Base-by-base conservation (phyloP, 2,329 filamentous ascomycete genomes). In the Pseudogymnoascus sp. region DNA sequence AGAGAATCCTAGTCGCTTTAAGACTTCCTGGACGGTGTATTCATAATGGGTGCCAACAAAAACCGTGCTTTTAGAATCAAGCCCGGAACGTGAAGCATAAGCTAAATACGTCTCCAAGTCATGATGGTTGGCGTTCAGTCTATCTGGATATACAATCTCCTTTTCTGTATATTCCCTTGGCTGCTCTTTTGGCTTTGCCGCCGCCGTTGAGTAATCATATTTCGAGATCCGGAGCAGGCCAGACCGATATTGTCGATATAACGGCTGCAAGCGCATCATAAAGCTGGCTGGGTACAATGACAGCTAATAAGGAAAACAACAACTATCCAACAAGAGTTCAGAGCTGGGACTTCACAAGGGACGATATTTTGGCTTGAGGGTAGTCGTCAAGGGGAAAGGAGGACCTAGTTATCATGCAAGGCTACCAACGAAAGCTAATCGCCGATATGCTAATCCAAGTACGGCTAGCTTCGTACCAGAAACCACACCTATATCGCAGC, bases 21-120 rank as follows among this genome's bases (percentile, higher is more conserved):
- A 80, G 0, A 82, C 75, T 3, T 75, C 72, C 5, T 82, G 80
- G 2, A 85, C 82, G 0, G 79, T 84, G 76, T 93, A 93, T 74
- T 94, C 90, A 76, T 90, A 93, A 72, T 83, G 83, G 0, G 89
- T 93, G 67, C 90, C 90, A 44, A 86, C 77, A 71, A 86, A 92
- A 50, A 85, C 80, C 0, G 84, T 85, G 14, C 82, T 84, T 4
- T 73, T 75, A 0, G 77, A 73, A 66, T 83, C 79, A 21, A 91
- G 78, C 0, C 80, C 78, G 0, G 76, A 80, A 60, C 82, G 81
- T 28, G 66, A 67, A 4, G 86, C 86, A 72, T 92, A 86, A 25
- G 80, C 76, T 28, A 89, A 73, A 72, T 91, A 93, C 0, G 85
- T 83, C 1, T 77, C 67, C 3, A 91, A 78, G 69, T 88, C 82